Evolutionary conservation across 345 rosid species (phyloP), one percentile per base, ranked within the genome.

Genomic region (Gossypium anomalum): DNA sequence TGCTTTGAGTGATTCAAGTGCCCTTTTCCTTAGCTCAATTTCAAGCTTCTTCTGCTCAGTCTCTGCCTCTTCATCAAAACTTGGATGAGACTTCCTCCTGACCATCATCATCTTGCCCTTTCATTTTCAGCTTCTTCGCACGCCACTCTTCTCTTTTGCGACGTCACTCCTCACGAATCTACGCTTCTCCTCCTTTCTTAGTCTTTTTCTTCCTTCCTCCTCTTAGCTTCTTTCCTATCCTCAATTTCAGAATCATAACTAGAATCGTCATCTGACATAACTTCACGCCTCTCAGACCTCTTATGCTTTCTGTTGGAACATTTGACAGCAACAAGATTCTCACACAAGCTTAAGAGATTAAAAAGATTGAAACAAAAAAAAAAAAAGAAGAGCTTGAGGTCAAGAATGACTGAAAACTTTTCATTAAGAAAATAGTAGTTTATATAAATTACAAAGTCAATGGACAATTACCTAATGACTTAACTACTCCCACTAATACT

Each of bases 1-100:
- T 62, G 99, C 99, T 89, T 96, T 96, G 63, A 91, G 78, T 52
- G 97, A 85, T 80, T 96, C 98, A 0, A 96, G 85, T 64, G 99
- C 99, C 86, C 89, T 96, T 86, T 89, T 85, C 85, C 98, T 84
- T 78, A 93, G 63, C 88, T 96, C 99, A 73, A 91, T 86, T 87
- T 96, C 99, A 75, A 96, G 98, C 81, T 82, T 85, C 83, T 86
- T 90, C 82, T 89, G 94, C 78, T 90, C 88, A 47, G 85, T 70
- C 52, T 83, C 85, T 65, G 77, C 67, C 76, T 78, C 87, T 52
- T 85, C 90, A 57, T 77, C 81, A 29, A 78, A 82, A 70, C 80
- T 85, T 10, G 70, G 75, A 83, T 15, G 82, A 38, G 74, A 77
- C 63, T 72, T 78, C 75, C 75, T 80, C 73, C 76, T 81, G 41